A percentile compares a stretch with the other conserved stretches of the same genome.
Conservation (phyloP, 306 rosid species). For the Sphenostylis stenocarpa region DNA sequence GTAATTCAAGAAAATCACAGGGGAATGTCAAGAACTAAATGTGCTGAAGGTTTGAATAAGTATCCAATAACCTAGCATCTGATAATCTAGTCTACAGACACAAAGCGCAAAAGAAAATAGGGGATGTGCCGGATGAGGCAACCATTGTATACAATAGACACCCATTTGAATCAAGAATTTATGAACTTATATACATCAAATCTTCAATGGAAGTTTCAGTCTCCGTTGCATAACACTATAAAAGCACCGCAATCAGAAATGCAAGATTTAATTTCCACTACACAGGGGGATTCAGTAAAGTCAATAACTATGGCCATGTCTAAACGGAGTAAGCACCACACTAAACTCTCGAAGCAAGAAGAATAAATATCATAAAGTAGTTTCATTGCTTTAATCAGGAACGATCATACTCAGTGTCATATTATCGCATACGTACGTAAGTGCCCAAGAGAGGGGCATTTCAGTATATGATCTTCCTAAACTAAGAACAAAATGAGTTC, state of each 20-base stretch:
- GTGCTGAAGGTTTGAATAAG: neutral
- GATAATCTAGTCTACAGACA: neutral
- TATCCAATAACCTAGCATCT: neutral
- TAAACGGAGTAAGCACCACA: neutral
- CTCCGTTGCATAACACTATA: neutral
- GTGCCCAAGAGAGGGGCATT: neutral
- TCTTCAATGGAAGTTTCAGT: neutral
- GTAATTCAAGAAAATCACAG: neutral
- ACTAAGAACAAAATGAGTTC: neutral
- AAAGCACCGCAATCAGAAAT: neutral
- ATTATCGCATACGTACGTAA: neutral
- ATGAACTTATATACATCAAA: slow-evolving; percentile 4
- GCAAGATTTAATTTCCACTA: neutral
- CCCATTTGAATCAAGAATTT: neutral
- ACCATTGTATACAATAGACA: slow-evolving; percentile 4
- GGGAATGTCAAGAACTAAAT: neutral
- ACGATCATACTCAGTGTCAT: neutral
- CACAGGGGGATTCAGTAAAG: slow-evolving; percentile 1
- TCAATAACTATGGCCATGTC: neutral
- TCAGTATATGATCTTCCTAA: neutral
- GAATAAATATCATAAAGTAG: neutral
- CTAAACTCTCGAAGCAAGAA: neutral
- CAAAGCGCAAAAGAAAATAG: neutral
- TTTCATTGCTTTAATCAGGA: neutral
- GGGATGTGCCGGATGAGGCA: neutral